phyloP scores from a whole-genome alignment of 2,329 filamentous ascomycete genomes.

The Verticillium longisporum region DNA sequence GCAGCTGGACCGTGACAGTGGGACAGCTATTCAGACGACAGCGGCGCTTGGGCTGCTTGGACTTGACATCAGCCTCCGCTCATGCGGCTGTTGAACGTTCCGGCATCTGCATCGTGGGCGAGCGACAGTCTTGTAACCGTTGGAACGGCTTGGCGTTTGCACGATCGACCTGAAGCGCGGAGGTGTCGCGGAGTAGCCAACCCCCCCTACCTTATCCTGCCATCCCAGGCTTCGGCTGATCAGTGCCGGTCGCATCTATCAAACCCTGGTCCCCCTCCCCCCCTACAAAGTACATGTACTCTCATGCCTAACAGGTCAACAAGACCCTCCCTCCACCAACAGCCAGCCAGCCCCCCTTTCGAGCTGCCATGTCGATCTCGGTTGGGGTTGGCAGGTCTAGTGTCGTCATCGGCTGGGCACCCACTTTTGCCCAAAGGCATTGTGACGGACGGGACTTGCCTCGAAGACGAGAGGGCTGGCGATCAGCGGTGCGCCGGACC shows the following conservation, averaged over 20 bases:
- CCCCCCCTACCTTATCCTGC: neutral
- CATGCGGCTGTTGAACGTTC: neutral
- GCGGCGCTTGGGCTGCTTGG: neutral
- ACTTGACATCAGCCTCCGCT: neutral
- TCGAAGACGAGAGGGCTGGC: neutral
- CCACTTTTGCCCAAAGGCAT: too few relatives aligned
- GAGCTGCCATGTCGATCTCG: neutral
- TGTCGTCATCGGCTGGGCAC: neutral
- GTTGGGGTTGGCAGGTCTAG: neutral
- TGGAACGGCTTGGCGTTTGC: conserved; percentile 10
- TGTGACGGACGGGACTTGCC: neutral
- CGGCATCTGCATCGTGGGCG: neutral
- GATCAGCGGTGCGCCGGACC: neutral
- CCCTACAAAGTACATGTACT: neutral
- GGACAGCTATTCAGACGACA: neutral
- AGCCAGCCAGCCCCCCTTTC: neutral
- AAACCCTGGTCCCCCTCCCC: neutral
- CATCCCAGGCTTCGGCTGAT: neutral
- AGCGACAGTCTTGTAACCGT: neutral
- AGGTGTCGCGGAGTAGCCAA: conserved; percentile 8
- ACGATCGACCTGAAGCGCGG: conserved; percentile 12
- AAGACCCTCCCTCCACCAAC: too few relatives aligned
- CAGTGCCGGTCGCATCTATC: neutral
- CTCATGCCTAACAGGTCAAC: too few relatives aligned
- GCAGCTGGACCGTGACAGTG: neutral